Conservation (phyloP, 1,139 yeast species). For the Yamadazyma diddensiae region DNA sequence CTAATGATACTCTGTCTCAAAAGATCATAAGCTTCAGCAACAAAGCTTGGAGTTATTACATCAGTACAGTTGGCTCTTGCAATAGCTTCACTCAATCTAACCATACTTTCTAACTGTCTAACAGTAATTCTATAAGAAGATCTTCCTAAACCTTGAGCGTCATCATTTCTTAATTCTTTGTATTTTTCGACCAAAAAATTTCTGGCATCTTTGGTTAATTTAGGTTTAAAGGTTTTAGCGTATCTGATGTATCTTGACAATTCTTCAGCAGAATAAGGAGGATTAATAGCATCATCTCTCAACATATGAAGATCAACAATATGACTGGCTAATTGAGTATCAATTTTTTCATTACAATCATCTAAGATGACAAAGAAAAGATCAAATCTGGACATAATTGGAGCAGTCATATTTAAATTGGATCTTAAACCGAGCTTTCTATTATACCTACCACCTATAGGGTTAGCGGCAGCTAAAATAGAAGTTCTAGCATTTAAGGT, state of each 20-base stretch:
- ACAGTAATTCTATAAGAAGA: constrained; percentile 92
- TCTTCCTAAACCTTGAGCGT: constrained; percentile 88
- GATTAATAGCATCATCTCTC: constrained; percentile 84
- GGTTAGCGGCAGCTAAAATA: constrained; percentile 96
- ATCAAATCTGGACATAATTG: constrained; percentile 98
- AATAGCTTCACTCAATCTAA: constrained; percentile 91
- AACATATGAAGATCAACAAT: constrained; percentile 92
- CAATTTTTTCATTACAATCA: constrained; percentile 90
- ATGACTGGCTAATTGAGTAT: constrained; percentile 85
- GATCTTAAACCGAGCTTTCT: constrained; percentile 81
- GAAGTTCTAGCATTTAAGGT: constrained; percentile 95
- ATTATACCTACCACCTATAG: constrained; percentile 93
- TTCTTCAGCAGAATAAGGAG: constrained; percentile 90
- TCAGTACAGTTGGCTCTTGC: constrained; percentile 97
- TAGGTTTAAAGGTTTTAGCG: constrained; percentile 92
- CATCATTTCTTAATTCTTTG: constrained; percentile 85
- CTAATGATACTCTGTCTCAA: constrained; percentile 89
- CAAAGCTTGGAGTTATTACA: constrained; percentile 81
- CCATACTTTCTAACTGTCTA: constrained; percentile 92
- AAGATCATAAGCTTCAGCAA: constrained; percentile 89
- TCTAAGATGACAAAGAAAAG: constrained; percentile 91
- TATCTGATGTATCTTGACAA: constrained; percentile 84
- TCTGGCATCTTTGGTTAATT: constrained; percentile 79
- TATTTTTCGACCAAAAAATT: constrained; percentile 74
- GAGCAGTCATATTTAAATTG: constrained; percentile 96